Evolutionary conservation across 2,329 filamentous ascomycete species (phyloP).

Genomic region (Pseudocercospora macadamiae): DNA sequence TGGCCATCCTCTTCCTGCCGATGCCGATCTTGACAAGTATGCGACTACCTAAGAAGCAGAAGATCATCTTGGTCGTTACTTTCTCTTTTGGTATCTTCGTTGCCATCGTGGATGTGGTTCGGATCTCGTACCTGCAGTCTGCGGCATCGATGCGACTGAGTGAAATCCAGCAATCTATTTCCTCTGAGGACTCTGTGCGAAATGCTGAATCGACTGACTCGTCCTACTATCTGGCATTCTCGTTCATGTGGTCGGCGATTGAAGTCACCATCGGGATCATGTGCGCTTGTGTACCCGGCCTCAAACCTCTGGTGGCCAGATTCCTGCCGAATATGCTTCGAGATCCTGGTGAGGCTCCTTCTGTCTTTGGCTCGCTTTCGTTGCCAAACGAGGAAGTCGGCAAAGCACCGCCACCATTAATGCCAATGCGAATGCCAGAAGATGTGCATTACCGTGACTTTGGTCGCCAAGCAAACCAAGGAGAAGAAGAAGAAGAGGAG

Average conservation of each 20-base stretch:
- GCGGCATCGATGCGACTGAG: slow-evolving; percentile 58
- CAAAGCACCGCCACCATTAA: slow-evolving; percentile 16
- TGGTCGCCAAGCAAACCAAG: slow-evolving; percentile 18
- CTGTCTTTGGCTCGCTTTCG: slow-evolving; percentile 34
- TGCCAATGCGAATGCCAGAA: slow-evolving; percentile 15
- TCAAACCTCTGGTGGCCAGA: slow-evolving; percentile 79
- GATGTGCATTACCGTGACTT: slow-evolving; percentile 33
- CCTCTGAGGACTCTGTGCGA: slow-evolving; percentile 20
- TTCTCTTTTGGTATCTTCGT: slow-evolving; percentile 89
- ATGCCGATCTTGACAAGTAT: slow-evolving; percentile 87
- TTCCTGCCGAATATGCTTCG: slow-evolving; percentile 61
- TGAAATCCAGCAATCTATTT: slow-evolving; percentile 34
- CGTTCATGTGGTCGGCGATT: slow-evolving; percentile 88
- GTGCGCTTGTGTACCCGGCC: slow-evolving; percentile 86
- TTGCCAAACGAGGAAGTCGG: slow-evolving; percentile 14
- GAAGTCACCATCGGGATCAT: slow-evolving; percentile 91
- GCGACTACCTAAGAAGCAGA: slow-evolving; percentile 81
- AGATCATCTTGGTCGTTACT: slow-evolving; percentile 81
- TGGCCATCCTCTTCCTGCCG: slow-evolving; percentile 83
- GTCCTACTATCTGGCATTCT: slow-evolving; percentile 72
- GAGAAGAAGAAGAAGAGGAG: slow-evolving; percentile 18
- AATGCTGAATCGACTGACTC: slow-evolving; percentile 54
- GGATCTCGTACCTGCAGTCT: slow-evolving; percentile 86
- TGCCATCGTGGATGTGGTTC: slow-evolving; percentile 81
- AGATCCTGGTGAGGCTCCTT: slow-evolving; percentile 46